Conservation (phyloP, 2,329 filamentous ascomycete species). For the Dactylellina sp. region DNA sequence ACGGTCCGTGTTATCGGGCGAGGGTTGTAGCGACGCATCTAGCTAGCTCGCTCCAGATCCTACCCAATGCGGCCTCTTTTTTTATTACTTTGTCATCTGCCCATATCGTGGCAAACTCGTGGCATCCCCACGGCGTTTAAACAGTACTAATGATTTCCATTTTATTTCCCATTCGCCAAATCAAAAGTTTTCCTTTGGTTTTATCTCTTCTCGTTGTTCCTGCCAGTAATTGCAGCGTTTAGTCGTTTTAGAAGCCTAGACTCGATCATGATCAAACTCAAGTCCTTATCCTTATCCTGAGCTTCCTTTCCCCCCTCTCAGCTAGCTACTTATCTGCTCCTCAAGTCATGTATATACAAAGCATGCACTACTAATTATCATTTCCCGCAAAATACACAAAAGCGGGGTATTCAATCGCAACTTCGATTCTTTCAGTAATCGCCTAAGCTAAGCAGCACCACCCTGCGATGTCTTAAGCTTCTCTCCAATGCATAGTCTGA, state of each 20-base stretch:
- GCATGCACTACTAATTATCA: constrained; percentile 6
- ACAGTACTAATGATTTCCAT: constrained; percentile 13
- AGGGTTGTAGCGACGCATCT: constrained; percentile 9
- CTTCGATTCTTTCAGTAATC: background rate
- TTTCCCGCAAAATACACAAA: constrained; percentile 10
- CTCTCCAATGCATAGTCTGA: no score
- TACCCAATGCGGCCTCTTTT: constrained; percentile 14
- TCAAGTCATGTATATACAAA: constrained; percentile 29
- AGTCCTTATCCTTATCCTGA: constrained; percentile 1
- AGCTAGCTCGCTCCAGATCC: constrained; percentile 3
- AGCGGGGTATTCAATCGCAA: background rate
- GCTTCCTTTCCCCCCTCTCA: background rate
- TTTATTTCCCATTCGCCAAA: background rate
- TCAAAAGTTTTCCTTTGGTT: constrained; percentile 26
- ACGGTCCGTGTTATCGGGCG: constrained; percentile 14
- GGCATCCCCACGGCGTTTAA: background rate
- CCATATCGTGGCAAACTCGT: background rate
- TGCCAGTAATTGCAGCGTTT: constrained; percentile 1
- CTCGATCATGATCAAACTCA: background rate
- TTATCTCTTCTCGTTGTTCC: constrained; percentile 11
- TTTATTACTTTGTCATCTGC: background rate
- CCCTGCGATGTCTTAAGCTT: background rate
- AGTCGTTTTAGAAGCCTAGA: constrained; percentile 12
- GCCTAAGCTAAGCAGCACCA: background rate
- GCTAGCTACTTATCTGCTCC: background rate